Base-by-base conservation (phyloP, 2,329 filamentous ascomycete genomes). In the Pseudogymnoascus sp. region DNA sequence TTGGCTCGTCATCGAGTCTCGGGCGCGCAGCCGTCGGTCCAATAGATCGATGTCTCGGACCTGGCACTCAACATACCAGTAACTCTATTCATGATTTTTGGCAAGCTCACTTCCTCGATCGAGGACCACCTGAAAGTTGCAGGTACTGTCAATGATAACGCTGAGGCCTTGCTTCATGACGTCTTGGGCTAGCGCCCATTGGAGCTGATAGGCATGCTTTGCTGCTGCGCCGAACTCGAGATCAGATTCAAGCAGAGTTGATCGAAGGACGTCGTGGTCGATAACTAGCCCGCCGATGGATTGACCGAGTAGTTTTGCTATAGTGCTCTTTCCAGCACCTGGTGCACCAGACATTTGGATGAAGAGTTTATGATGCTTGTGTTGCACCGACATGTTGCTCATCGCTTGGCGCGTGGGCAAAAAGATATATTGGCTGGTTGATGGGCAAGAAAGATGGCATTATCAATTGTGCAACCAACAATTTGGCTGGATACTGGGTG, bases 261-360 rank as follows among this genome's bases (percentile, higher is more conserved):
- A 72, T 60, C 68, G 67, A 60, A 76, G 57, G 11, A 74, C 57
- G 59, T 77, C 75, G 60, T 76, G 74, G 61, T 75, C 67, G 60
- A 77, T 70, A 35, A 75, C 67, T 1, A 74, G 60, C 3, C 60
- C 73, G 36, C 67, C 61, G 41, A 74, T 66, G 0, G 67, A 65
- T 11, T 62, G 63, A 6, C 64, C 61, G 0, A 76, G 68, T 0
- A 71, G 65, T 9, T 60, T 67, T 2, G 74, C 72, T 12, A 72
- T 59, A 1, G 74, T 75, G 65, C 72, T 75, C 62, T 77, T 76
- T 1, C 74, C 74, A 7, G 73, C 72, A 7, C 75, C 74, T 2
- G 74, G 74, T 5, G 73, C 72, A 4, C 74, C 74, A 2, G 74
- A 74, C 72, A 76, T 75, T 47, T 75, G 73, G 54, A 71, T 67